Evolutionary conservation across 352 stramenopile genomes (phyloP).

Genomic region (Pythium aristosporum): DNA sequence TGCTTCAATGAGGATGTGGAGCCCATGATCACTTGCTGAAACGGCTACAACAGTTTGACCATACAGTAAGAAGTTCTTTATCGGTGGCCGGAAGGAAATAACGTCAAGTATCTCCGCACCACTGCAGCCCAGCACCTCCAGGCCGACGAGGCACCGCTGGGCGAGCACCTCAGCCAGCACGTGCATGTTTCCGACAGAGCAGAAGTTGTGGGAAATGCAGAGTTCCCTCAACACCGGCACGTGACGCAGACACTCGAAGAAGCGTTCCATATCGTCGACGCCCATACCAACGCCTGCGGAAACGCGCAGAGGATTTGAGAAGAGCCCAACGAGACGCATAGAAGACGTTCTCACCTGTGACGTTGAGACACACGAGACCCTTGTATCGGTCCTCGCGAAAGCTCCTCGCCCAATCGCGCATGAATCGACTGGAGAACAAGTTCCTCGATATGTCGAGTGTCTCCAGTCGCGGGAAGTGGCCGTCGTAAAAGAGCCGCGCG

Average conservation of each 20-base stretch:
- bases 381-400: constrained; percentile 50
- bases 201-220: constrained; percentile 46
- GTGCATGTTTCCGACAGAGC: constrained; percentile 32
- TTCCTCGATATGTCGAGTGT: constrained; percentile 38
- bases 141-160: constrained; percentile 1
- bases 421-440: constrained; percentile 58
- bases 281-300: constrained; percentile 42
- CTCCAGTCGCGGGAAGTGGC: constrained; percentile 38
- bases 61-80: not conserved
- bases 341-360: constrained; percentile 37
- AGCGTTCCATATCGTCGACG: constrained; percentile 53
- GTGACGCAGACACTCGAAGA: constrained; percentile 42
- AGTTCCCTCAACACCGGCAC: constrained; percentile 33
- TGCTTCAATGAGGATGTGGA: constrained; percentile 13
- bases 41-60: constrained; percentile 9
- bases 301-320: not conserved
- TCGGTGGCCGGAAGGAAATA: not conserved
- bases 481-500: constrained; percentile 43
- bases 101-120: constrained; percentile 16
- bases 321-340: not conserved
- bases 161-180: constrained; percentile 33
- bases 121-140: constrained; percentile 42
- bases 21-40: constrained; percentile 2
- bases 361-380: constrained; percentile 34
- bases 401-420: constrained; percentile 52